A percentile compares a stretch with the other conserved stretches of the same genome.
phyloP scores from a whole-genome alignment of 768 basidiomycete genomes.

The Cyathus striatus region DNA sequence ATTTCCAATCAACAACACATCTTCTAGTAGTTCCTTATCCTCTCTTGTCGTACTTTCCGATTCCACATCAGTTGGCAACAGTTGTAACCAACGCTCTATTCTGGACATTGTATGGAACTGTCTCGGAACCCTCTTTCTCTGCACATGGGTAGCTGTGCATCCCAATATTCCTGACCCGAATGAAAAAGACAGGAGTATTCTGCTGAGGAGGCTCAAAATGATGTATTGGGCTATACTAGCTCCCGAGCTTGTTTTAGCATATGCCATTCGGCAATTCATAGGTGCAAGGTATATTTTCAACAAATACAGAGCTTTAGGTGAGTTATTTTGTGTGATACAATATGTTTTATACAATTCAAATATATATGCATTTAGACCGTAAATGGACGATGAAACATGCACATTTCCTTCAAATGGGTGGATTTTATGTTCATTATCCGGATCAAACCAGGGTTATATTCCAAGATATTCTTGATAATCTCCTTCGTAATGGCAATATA shows the following conservation, averaged over 20 bases:
- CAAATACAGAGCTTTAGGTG: background rate
- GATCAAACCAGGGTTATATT: background rate
- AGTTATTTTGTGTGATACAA: background rate
- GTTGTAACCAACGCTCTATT: no score
- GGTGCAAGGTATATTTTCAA: background rate
- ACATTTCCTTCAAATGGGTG: constrained; percentile 5
- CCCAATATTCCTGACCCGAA: background rate
- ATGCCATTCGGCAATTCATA: background rate
- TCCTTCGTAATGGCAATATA: background rate
- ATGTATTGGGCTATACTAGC: background rate
- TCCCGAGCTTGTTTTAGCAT: background rate
- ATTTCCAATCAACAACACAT: no score
- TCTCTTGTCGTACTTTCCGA: no score
- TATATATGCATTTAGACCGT: background rate
- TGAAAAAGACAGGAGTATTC: background rate
- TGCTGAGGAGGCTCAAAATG: background rate
- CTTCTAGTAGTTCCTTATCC: no score
- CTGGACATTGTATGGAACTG: no score
- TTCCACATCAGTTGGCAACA: no score
- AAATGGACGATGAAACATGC: constrained; percentile 2
- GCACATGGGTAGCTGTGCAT: background rate
- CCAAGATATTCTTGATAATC: background rate
- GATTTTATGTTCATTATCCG: background rate
- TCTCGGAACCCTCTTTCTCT: no score
- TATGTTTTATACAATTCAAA: background rate